Base-by-base conservation (phyloP, 176 grass and related monocot species). In the Tillandsia fasciculata region DNA sequence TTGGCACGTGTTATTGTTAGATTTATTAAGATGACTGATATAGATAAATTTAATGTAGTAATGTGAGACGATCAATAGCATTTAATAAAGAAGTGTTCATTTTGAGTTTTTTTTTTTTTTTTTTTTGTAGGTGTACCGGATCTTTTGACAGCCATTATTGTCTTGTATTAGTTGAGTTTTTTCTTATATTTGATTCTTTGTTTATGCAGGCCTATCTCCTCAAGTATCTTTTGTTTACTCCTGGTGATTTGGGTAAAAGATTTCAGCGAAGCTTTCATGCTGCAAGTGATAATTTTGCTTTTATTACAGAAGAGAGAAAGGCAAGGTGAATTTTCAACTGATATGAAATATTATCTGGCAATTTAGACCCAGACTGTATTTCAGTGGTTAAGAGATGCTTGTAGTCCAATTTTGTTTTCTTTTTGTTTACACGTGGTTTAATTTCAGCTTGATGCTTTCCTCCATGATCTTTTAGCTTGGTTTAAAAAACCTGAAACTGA, bases 191-290 rank as follows among this genome's bases (percentile, higher is more conserved):
- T 58, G 24, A 64, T 88, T 79, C 10, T 42, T 76, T 53, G 13
- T 15, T 57, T 14, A n/a, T 86, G 75, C 90, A 99, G 95, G 95
- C 95, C 11, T 99, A 88, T 88, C 87, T 99, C 33, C 82, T 99
- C 70, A 99, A 99, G 70, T 93, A 99, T 83, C 82, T 99, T 81
- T 70, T 99, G 26, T 94, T 99, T 86, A 93, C 90, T 76, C 72
- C 72, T 53, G 84, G 86, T 79, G 80, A 99, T 67, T 82, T 90
- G 74, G 64, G 53, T 59, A 94, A 99, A 67, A 70, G 33, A 50
- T 69, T 90, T 84, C 79, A 82, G 75, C 72, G 76, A 70, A 89
- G 82, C 77, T 78, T 78, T 78, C 77, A 79, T 77, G 71, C 74
- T 61, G 69, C 65, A 2, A 84, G 66, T 78, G 82, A 80, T 70